A percentile compares a stretch with the other conserved stretches of the same genome.
phyloP scores from a whole-genome alignment of 805 yeast species.

The Candida railenensis region DNA sequence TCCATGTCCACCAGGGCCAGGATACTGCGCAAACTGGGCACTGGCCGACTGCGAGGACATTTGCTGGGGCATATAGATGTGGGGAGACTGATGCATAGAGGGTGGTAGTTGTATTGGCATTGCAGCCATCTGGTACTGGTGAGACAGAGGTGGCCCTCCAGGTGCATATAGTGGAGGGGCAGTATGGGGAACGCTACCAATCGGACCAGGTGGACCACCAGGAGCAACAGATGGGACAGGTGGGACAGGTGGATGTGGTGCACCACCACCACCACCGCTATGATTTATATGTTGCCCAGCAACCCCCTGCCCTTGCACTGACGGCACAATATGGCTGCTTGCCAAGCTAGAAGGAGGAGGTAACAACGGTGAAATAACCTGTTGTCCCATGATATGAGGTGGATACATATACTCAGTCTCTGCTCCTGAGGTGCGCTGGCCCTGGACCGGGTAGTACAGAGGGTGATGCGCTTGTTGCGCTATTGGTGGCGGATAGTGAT shows the following conservation, averaged over 20 bases:
- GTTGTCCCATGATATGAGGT: background rate
- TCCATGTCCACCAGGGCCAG: background rate
- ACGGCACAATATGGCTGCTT: background rate
- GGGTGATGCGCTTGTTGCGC: background rate
- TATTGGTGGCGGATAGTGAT: background rate
- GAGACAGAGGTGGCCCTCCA: background rate
- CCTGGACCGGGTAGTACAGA: background rate
- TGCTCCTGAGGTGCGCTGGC: background rate
- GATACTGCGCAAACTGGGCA: background rate
- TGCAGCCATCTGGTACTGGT: background rate
- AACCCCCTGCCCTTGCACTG: background rate
- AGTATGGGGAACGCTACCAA: background rate
- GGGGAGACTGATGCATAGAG: constrained; percentile 2
- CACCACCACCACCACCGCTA: background rate
- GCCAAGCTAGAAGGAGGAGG: background rate
- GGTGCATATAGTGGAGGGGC: too few species aligned
- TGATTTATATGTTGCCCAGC: background rate
- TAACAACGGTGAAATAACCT: background rate
- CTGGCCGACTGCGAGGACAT: background rate
- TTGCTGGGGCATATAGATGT: background rate
- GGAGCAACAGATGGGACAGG: too few species aligned
- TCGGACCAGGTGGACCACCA: background rate
- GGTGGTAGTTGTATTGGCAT: background rate
- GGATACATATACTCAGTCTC: background rate
- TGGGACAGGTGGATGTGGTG: background rate